These are phyloP conservation scores for Paracoccidioides lutzii DNA, from an alignment of 2,329 filamentous ascomycete genomes.

Conservation along the genomic window DNA sequence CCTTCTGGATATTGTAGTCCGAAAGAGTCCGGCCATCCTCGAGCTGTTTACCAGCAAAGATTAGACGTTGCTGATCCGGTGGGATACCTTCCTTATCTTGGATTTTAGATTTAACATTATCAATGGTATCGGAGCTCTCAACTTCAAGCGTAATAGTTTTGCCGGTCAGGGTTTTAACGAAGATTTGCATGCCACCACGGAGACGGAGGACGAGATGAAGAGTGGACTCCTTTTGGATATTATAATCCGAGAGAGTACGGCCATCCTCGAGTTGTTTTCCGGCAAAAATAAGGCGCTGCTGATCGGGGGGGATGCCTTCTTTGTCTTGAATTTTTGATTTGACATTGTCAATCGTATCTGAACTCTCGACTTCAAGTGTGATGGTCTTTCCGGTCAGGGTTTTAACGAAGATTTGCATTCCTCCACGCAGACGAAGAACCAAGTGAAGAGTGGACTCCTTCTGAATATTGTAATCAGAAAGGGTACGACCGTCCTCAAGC, in stretches of 20 bases:
- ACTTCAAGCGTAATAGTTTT: conserved; percentile 58
- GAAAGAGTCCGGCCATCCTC: conserved; percentile 39
- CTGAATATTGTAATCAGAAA: conserved; percentile 91
- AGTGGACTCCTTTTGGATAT: conserved; percentile 87
- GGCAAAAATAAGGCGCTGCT: conserved; percentile 86
- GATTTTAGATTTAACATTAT: conserved; percentile 58
- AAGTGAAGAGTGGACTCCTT: conserved; percentile 81
- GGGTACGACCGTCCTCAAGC: conserved; percentile 82
- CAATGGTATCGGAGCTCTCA: conserved; percentile 54
- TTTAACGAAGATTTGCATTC: conserved; percentile 50
- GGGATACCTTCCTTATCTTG: conserved; percentile 73
- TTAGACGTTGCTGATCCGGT: conserved; percentile 50
- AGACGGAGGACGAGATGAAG: conserved; percentile 70
- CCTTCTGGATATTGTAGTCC: conserved; percentile 46
- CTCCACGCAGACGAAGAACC: conserved; percentile 76
- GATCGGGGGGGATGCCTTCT: conserved; percentile 82
- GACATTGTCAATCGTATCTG: conserved; percentile 87
- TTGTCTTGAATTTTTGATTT: conserved; percentile 78
- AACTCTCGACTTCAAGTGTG: conserved; percentile 78
- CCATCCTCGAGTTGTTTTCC: conserved; percentile 91
- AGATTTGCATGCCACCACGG: conserved; percentile 73
- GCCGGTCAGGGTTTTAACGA: conserved; percentile 67
- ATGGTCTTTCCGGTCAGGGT: conserved; percentile 74
- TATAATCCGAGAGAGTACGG: conserved; percentile 84
- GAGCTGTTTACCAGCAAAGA: conserved; percentile 48